Evolutionary conservation across 2,329 filamentous ascomycete species (phyloP), one percentile per base, ranked within the genome.

Genomic region (Cercospora sp.): DNA sequence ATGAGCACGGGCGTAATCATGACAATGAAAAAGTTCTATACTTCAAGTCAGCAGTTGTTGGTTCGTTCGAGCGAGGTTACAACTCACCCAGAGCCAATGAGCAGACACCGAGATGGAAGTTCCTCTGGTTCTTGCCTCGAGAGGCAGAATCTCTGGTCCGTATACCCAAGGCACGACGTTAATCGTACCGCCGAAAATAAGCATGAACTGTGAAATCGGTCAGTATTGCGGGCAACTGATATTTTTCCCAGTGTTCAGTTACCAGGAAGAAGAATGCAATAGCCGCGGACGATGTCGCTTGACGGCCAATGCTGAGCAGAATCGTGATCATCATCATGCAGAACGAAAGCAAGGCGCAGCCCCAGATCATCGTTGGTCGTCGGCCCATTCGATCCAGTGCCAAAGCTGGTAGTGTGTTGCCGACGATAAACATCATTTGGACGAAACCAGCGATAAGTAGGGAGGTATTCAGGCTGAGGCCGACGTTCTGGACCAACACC

Each of bases 91-190:
- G 8, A 83, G 76, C 83, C 82, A 84, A 65, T 84, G 83, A 2
- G 80, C 77, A 0, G 80, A 81, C 28, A 83, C 81, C 2, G 79
- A 80, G 53, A 85, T 80, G 13, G 83, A 80, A 7, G 79, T 83
- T 45, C 82, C 82, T 67, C 83, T 81, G 3, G 82, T 79, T 30
- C 83, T 77, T 6, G 81, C 81, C 67, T 83, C 81, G 3, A 84
- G 78, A 2, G 83, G 83, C 2, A 84, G 74, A 51, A 85, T 82
- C 69, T 85, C 83, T 1, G 83, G 82, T 3, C 82, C 81, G 62
- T 69, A 70, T 26, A 69, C 70, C 73, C 72, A 74, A 6, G 72
- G 72, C 3, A 73, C 69, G 18, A 72, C 72, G 12, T 72, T 73
- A 53, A 74, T 68, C 0, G 70, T 72, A 5, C 66, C 70, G 31